Conservation (phyloP, 1,284 basidiomycete species). For the Ustilago lituana region DNA sequence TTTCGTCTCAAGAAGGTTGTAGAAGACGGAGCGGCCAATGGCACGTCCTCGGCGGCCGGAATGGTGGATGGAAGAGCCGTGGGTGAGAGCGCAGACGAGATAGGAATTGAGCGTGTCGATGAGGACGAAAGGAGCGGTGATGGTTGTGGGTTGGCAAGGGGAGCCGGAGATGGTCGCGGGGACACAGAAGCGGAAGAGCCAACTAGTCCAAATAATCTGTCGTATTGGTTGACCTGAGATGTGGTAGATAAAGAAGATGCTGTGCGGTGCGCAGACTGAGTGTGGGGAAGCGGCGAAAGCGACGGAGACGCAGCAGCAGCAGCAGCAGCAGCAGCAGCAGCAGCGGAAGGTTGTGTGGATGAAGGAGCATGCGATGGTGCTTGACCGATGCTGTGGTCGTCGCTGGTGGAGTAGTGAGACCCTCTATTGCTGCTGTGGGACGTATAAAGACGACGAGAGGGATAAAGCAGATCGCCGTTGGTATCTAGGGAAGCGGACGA, state of each 20-base stretch:
- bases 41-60: neutral
- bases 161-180: neutral
- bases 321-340: no score
- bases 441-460: slow-evolving; percentile 1
- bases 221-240: slow-evolving; percentile 17
- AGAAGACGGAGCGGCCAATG: neutral
- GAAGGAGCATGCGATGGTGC: slow-evolving; percentile 17
- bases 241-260: slow-evolving; percentile 4
- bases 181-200: slow-evolving; percentile 10
- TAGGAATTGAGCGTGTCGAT: neutral
- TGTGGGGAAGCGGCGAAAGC: neutral
- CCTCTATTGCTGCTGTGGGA: slow-evolving; percentile 2
- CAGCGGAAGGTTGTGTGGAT: neutral
- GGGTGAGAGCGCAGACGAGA: neutral
- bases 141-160: slow-evolving; percentile 1
- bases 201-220: slow-evolving; percentile 16
- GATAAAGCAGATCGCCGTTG: slow-evolving; percentile 21
- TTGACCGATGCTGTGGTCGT: slow-evolving; percentile 27
- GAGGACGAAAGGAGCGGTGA: slow-evolving; percentile 1
- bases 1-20: slow-evolving; percentile 12
- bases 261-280: neutral
- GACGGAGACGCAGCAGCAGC: slow-evolving; percentile 9
- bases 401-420: slow-evolving; percentile 17
- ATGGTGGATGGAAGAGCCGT: neutral
- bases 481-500: slow-evolving; percentile 2